Conservation (phyloP, 805 yeast species). For the Cyberlindnera amylophila region DNA sequence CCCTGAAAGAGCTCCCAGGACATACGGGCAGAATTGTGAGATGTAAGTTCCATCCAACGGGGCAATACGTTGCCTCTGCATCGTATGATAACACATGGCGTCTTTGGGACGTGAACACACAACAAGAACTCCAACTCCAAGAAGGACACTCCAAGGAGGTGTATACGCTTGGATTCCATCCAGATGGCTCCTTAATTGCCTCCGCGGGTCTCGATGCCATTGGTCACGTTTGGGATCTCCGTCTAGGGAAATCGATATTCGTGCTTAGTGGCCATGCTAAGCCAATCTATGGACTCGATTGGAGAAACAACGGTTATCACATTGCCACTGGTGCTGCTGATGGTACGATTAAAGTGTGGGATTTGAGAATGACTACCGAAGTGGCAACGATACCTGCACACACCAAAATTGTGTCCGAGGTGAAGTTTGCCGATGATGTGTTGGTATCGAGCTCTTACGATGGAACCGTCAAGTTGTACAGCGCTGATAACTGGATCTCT, state of each 20-base stretch:
- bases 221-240: constrained; percentile 78
- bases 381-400: constrained; percentile 66
- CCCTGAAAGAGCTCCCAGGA: constrained; percentile 31
- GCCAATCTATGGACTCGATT: constrained; percentile 66
- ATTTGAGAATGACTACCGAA: constrained; percentile 52
- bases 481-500: constrained; percentile 66
- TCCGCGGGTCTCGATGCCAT: constrained; percentile 78
- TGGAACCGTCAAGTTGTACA: constrained; percentile 57
- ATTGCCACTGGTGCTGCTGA: constrained; percentile 85
- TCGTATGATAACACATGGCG: constrained; percentile 88
- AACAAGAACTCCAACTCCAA: constrained; percentile 56
- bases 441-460: constrained; percentile 71
- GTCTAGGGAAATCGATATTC: constrained; percentile 67
- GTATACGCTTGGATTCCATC: constrained; percentile 56
- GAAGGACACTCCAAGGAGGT: constrained; percentile 85
- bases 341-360: constrained; percentile 81
- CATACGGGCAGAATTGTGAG: constrained; percentile 56
- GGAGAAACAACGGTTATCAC: constrained; percentile 73
- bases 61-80: constrained; percentile 55
- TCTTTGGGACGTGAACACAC: constrained; percentile 66
- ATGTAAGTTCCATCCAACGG: constrained; percentile 62
- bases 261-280: constrained; percentile 63
- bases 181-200: constrained; percentile 72
- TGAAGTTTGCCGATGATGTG: constrained; percentile 43
- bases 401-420: constrained; percentile 62